phyloP scores from a whole-genome alignment of 768 basidiomycete genomes.

The Ramaria sp. region DNA sequence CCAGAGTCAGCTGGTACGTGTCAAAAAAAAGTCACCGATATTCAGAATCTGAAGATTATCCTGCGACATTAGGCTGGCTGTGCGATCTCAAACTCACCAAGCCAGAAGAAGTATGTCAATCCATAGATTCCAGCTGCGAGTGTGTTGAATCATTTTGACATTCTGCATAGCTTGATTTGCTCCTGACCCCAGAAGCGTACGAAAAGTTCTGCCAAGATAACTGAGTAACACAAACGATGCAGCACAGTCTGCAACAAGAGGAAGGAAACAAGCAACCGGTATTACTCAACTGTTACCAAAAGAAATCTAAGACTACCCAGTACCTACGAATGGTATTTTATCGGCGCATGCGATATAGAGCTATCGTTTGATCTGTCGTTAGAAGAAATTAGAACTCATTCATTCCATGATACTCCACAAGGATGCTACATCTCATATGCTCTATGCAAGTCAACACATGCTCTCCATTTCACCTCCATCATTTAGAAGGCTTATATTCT shows the following conservation, averaged over 20 bases:
- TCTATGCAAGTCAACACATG: background rate
- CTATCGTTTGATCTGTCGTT: background rate
- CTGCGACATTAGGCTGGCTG: constrained; percentile 66
- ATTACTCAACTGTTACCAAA: no score
- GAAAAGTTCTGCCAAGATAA: constrained; percentile 36
- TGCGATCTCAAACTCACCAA: constrained; percentile 82
- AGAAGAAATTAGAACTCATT: background rate
- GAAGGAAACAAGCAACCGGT: background rate
- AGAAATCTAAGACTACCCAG: no score
- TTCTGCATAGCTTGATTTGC: constrained; percentile 42
- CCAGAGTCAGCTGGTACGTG: constrained; percentile 69
- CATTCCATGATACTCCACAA: background rate
- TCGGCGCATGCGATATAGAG: no score
- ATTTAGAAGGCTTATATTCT: constrained; percentile 56
- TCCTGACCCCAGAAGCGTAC: constrained; percentile 76
- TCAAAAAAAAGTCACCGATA: no score
- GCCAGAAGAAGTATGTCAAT: constrained; percentile 53
- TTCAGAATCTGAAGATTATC: background rate
- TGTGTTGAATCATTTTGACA: background rate
- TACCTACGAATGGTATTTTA: no score
- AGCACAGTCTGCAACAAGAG: background rate
- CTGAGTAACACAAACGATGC: background rate
- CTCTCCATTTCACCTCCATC: background rate
- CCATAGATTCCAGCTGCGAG: background rate
- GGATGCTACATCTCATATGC: background rate